phyloP scores from a whole-genome alignment of 164 flowering plant genomes.

The Cinnamomum micranthum region DNA sequence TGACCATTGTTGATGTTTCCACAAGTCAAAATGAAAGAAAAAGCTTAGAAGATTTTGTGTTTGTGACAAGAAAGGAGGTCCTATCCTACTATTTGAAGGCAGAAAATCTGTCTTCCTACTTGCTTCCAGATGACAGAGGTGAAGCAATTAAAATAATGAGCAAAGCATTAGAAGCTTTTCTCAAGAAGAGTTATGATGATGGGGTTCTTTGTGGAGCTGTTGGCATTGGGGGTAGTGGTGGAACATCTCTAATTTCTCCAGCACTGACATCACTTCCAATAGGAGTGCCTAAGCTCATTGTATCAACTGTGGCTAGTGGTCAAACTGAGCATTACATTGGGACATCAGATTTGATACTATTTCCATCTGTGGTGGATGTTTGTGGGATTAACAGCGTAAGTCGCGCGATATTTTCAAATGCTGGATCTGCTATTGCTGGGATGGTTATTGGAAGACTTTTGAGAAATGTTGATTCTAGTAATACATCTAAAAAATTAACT shows the following conservation, averaged over 20 bases:
- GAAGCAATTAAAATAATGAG: constrained; percentile 69
- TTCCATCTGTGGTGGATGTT: constrained; percentile 91
- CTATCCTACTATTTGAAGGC: constrained; percentile 36
- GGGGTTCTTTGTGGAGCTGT: constrained; percentile 58
- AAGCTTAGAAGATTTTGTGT: constrained; percentile 36
- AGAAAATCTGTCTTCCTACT: constrained; percentile 10
- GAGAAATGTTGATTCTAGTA: constrained; percentile 16
- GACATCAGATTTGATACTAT: constrained; percentile 74
- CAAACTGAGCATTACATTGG: constrained; percentile 75
- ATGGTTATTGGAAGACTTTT: constrained; percentile 65
- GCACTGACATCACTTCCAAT: constrained; percentile 71
- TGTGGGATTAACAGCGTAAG: constrained; percentile 87
- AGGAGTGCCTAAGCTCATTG: constrained; percentile 79
- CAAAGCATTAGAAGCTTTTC: constrained; percentile 46
- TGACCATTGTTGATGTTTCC: constrained; percentile 79
- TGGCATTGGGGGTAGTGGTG: constrained; percentile 95
- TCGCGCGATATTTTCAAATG: constrained; percentile 64
- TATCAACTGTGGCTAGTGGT: constrained; percentile 93
- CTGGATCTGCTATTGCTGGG: constrained; percentile 87
- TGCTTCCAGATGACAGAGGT: constrained; percentile 74
- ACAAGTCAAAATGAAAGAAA: constrained; percentile 30
- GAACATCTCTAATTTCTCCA: constrained; percentile 68
- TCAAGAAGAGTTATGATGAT: constrained; percentile 35
- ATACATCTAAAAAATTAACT: constrained; percentile 34
- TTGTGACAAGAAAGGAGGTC: constrained; percentile 61